Base-by-base conservation (phyloP, 768 basidiomycete species). In the Boletellus ananas region DNA sequence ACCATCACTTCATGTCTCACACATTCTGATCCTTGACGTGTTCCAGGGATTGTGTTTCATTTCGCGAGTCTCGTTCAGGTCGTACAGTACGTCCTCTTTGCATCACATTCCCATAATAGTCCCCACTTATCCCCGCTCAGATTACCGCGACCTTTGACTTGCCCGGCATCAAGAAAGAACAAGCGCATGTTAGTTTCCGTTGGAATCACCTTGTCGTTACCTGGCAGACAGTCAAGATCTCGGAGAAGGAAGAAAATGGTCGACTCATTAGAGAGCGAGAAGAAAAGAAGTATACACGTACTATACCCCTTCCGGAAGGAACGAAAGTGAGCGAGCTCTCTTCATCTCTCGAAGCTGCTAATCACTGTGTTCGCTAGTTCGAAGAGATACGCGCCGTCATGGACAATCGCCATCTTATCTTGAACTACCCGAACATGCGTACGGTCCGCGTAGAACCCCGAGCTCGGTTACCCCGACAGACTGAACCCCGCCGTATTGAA, bases 121-220 rank as follows among this genome's bases (percentile, higher is more conserved):
- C 18, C 55, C 57, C 41, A 43, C 55, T 60, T 62, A 65, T 61
- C 52, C 47, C 65, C 62, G 49, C 55, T 23, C 49, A 83, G 61
- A 77, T 85, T 41, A 81, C 81, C 20, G 84, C 83, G 20, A 85
- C 79, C 43, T 87, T 88, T 62, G 84, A 87, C 51, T 70, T 90
- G 58, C 76, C 76, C 3, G 83, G 85, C 25, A 79, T 89, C 37
- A 74, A 74, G 60, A 89, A 87, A 63, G 78, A 87, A 50, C 81
- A 89, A 52, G 79, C 87, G 48, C 86, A 89, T 56, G 82, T 90
- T 60, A 87, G 81, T 61, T 89, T 79, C 57, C 84, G 85, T 46
- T 74, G 76, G 46, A 69, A 78, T 55, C 71, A 79, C 39, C 70
- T 90, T 10, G 72, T 85, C 34, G 73, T 90, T 34, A 84, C 79